Conservation (phyloP, 495 filamentous ascomycete species). For the Lichina pygmaea region DNA sequence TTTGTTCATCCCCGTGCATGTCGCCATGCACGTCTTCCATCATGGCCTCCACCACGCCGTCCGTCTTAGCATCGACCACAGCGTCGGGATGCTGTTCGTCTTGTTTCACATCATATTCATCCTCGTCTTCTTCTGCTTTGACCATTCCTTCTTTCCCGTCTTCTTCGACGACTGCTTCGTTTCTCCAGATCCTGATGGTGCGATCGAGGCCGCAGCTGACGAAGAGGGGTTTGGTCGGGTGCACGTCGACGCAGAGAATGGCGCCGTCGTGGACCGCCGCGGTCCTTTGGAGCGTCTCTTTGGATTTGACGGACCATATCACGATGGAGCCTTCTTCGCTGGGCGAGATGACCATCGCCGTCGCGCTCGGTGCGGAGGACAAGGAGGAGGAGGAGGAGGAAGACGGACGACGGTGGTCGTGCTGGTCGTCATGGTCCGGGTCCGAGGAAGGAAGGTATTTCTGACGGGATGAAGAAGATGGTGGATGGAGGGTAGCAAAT, state of each 20-base stretch:
- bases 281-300: constrained; percentile 43
- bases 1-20: no score
- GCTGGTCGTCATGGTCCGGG: neutral
- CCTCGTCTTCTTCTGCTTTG: neutral
- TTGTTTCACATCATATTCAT: neutral
- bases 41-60: no score
- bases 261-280: constrained; percentile 45
- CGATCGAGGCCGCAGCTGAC: constrained; percentile 38
- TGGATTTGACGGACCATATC: constrained; percentile 72
- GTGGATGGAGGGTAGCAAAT: constrained; percentile 29
- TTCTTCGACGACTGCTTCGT: neutral
- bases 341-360: constrained; percentile 48
- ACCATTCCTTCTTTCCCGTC: neutral
- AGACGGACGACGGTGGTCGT: neutral
- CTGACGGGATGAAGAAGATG: neutral
- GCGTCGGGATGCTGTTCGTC: neutral
- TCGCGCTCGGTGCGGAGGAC: constrained; percentile 5
- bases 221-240: constrained; percentile 17
- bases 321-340: constrained; percentile 70
- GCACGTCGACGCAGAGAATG: constrained; percentile 64
- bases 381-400: neutral
- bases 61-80: no score
- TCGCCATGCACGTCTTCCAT: no score
- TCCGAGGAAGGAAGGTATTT: neutral
- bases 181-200: constrained; percentile 33